These are phyloP conservation scores for Telopea speciosissima DNA, from an alignment of 177 flowering plant species.

Conservation along the genomic window DNA sequence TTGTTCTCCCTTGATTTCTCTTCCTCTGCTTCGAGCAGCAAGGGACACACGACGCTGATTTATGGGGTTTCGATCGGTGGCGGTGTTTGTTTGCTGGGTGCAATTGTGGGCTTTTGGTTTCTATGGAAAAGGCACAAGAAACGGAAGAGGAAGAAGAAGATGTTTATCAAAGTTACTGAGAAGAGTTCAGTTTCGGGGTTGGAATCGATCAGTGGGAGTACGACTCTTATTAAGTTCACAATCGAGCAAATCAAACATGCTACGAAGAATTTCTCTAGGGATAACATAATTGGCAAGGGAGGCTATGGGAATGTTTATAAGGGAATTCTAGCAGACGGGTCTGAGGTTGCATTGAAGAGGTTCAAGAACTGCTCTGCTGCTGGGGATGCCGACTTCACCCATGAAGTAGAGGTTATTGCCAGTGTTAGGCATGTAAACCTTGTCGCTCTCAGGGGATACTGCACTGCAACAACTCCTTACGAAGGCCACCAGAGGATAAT, in stretches of 20 bases:
- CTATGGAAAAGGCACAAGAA: conserved; percentile 16
- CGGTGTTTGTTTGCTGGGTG: conserved; percentile 19
- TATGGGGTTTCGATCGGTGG: conserved; percentile 22
- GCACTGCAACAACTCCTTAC: conserved; percentile 53
- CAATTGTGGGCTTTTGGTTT: conserved; percentile 28
- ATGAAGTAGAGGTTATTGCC: conserved; percentile 88
- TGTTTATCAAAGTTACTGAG: conserved; percentile 12
- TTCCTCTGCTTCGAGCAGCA: not conserved
- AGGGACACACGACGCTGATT: conserved; percentile 22
- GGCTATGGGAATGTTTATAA: conserved; percentile 71
- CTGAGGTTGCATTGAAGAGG: conserved; percentile 67
- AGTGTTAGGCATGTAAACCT: conserved; percentile 83
- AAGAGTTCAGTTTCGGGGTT: conserved; percentile 25
- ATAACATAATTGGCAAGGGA: conserved; percentile 70
- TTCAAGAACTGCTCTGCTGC: conserved; percentile 80
- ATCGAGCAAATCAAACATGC: conserved; percentile 64
- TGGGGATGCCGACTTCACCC: conserved; percentile 60
- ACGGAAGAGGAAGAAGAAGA: conserved; percentile 15
- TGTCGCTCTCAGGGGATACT: conserved; percentile 71
- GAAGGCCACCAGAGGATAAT: conserved; percentile 90
- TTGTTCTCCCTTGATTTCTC: conserved; percentile 42
- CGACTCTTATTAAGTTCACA: conserved; percentile 46
- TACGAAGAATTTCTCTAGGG: conserved; percentile 59
- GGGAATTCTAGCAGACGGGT: conserved; percentile 23
- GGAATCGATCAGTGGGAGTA: conserved; percentile 46